These are phyloP conservation scores for Suillus bovinus DNA, from an alignment of 768 basidiomycete species.

Conservation along the genomic window DNA sequence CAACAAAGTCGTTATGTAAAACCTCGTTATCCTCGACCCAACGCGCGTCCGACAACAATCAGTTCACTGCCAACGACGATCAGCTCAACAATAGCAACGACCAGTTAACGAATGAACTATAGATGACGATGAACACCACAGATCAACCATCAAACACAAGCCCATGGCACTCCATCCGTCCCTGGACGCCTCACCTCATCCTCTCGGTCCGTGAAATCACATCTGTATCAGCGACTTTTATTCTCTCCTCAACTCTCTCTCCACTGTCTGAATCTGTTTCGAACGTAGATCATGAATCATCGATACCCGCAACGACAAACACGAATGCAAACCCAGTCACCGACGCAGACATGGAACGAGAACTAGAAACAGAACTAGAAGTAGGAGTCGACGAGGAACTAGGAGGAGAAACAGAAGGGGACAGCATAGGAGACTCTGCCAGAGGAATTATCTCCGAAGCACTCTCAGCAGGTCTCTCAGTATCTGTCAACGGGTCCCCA, in stretches of 20 bases:
- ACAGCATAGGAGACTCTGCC: conserved; percentile 34
- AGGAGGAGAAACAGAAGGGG: conserved; percentile 21
- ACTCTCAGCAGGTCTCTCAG: conserved; percentile 62
- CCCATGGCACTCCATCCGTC: conserved; percentile 73
- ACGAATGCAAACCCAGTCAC: background rate
- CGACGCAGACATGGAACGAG: background rate
- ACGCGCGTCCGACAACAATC: background rate
- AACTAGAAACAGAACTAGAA: background rate
- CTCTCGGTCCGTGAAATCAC: conserved; percentile 79
- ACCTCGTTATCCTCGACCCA: background rate
- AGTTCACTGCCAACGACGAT: background rate
- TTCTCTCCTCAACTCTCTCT: conserved; percentile 54
- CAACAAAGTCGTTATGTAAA: background rate
- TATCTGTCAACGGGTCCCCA: conserved; percentile 75
- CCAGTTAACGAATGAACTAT: background rate
- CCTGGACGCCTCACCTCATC: conserved; percentile 72
- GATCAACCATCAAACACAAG: conserved; percentile 20
- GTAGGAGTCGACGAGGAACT: background rate
- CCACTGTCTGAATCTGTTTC: conserved; percentile 26
- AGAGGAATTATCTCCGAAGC: conserved; percentile 61
- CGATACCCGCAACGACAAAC: background rate
- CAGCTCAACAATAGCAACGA: background rate
- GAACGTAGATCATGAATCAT: conserved; percentile 19
- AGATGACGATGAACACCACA: conserved; percentile 19
- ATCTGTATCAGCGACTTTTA: conserved; percentile 75